Conservation (phyloP, 805 yeast species). For the Candida fluviatilis region DNA sequence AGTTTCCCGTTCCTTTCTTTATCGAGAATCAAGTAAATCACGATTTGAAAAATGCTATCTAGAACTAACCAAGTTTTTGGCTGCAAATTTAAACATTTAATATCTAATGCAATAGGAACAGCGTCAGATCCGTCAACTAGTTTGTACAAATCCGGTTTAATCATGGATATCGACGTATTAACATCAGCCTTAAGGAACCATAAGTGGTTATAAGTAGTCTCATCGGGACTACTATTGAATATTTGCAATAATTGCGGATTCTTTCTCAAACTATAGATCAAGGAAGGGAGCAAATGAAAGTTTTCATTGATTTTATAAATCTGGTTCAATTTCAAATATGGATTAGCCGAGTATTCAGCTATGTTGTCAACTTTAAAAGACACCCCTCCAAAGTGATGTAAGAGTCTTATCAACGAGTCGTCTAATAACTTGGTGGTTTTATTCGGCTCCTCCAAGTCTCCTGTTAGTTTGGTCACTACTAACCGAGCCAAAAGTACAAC, state of each 20-base stretch:
- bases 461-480: conserved; percentile 25
- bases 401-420: conserved; percentile 19
- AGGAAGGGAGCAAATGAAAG: conserved; percentile 25
- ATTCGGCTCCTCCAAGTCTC: conserved; percentile 32
- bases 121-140: conserved; percentile 4
- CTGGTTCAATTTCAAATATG: conserved; percentile 14
- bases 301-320: conserved; percentile 21
- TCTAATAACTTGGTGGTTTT: conserved; percentile 23
- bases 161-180: conserved; percentile 17
- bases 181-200: conserved; percentile 20
- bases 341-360: conserved; percentile 14
- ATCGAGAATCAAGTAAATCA: conserved; percentile 18
- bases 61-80: conserved; percentile 19
- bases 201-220: conserved; percentile 38
- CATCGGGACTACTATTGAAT: conserved; percentile 43
- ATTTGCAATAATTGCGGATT: conserved; percentile 33
- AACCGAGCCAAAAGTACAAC: conserved; percentile 26
- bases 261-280: conserved; percentile 30
- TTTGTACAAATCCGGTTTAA: conserved; percentile 27
- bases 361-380: conserved; percentile 7
- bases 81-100: conserved; percentile 10
- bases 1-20: conserved; percentile 9
- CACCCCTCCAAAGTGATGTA: conserved; percentile 26
- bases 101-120: conserved; percentile 15
- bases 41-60: conserved; percentile 24